These are phyloP conservation scores for Panaeolus cyanescens DNA, from an alignment of 768 basidiomycete species.

Conservation along the genomic window DNA sequence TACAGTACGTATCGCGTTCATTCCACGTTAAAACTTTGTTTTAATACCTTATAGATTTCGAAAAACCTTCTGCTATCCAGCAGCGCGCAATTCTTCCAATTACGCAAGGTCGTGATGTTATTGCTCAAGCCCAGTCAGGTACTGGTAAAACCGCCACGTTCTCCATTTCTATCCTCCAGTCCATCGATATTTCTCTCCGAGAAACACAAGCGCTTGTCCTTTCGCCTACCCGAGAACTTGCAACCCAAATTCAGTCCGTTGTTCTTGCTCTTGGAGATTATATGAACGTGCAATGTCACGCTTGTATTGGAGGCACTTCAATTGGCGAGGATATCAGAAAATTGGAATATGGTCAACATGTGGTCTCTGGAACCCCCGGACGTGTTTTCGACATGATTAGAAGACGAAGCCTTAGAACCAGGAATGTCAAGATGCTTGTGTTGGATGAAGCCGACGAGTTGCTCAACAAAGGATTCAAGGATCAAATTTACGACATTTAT, in stretches of 20 bases:
- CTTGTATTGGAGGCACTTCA: constrained; percentile 96
- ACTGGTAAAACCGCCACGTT: constrained; percentile 99
- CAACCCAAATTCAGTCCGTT: constrained; percentile 98
- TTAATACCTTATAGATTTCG: constrained; percentile 61
- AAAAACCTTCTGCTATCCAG: constrained; percentile 98
- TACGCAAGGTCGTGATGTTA: constrained; percentile 94
- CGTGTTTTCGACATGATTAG: constrained; percentile 99
- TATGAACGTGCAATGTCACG: constrained; percentile 99
- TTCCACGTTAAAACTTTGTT: background rate
- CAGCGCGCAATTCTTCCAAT: constrained; percentile 97
- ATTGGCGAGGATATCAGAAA: constrained; percentile 98
- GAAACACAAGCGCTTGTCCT: constrained; percentile 97
- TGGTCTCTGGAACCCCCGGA: constrained; percentile 96
- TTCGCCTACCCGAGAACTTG: constrained; percentile 97
- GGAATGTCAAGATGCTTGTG: constrained; percentile 97
- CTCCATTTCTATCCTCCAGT: constrained; percentile 96
- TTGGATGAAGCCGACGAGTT: constrained; percentile 96
- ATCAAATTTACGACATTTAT: constrained; percentile 99
- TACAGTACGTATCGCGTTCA: constrained; percentile 67
- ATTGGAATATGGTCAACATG: constrained; percentile 96
- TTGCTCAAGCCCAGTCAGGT: constrained; percentile 98
- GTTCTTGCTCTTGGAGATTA: constrained; percentile 96
- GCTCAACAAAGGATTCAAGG: constrained; percentile 97
- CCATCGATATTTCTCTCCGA: constrained; percentile 92
- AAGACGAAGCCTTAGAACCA: constrained; percentile 86